Evolutionary conservation across 164 flowering plant species (phyloP).

Genomic region (Buxus sempervirens): DNA sequence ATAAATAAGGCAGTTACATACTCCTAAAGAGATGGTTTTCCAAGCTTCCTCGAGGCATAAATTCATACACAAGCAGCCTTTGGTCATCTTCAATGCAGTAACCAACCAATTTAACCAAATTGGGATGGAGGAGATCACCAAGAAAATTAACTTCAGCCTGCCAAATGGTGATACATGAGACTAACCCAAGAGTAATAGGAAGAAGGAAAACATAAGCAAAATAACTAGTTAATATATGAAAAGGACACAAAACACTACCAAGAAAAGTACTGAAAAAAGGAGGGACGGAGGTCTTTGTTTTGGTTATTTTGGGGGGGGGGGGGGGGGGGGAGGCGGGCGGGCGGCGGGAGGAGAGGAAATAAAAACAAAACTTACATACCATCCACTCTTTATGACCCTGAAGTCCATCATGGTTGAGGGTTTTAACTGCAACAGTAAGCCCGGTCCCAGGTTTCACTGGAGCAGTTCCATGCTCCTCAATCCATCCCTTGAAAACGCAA

Average conservation of each 20-base stretch:
- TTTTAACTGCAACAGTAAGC: conserved; percentile 94
- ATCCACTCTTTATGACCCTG: conserved; percentile 99
- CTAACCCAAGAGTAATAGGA: neutral
- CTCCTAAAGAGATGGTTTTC: conserved; percentile 95
- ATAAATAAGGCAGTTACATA: conserved; percentile 32
- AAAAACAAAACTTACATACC: conserved; percentile 35
- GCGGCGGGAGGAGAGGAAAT: neutral
- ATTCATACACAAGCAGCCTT: conserved; percentile 86
- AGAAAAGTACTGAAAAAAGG: neutral
- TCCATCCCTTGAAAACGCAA: conserved; percentile 21
- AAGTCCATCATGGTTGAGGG: conserved; percentile 93
- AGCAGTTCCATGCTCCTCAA: conserved; percentile 71
- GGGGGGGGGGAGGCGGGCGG: too few relatives aligned
- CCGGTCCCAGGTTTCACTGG: conserved; percentile 96
- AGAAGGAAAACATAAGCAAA: neutral
- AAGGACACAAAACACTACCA: neutral
- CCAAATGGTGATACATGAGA: conserved; percentile 7
- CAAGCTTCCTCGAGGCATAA: conserved; percentile 97
- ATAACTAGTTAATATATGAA: neutral
- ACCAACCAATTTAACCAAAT: conserved; percentile 86
- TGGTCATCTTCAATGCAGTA: conserved; percentile 97
- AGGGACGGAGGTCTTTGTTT: too few relatives aligned
- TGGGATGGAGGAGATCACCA: conserved; percentile 89
- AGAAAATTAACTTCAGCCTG: conserved; percentile 97
- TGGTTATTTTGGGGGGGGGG: too few relatives aligned